Base-by-base conservation (phyloP, 163 green algal genomes). In the Volvox carteri region DNA sequence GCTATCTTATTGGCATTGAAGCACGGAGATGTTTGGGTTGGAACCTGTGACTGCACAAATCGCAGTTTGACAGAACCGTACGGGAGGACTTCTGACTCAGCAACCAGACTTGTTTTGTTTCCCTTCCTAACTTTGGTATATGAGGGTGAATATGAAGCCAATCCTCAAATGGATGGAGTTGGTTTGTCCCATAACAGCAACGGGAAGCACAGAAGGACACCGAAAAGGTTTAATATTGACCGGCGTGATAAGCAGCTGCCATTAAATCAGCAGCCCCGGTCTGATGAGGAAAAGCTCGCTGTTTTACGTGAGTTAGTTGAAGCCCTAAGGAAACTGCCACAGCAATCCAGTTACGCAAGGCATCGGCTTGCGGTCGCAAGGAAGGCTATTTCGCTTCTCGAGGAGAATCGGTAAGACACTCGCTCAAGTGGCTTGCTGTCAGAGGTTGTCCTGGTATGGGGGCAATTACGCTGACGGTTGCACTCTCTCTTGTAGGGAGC, bases 301-400 rank as follows among this genome's bases (percentile, higher is more conserved):
- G 62, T 46, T 58, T 30, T 78, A 1, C 41, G 54, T 23, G 80
- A 78, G 4, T 21, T 78, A 28, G 16, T 70, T 37, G 30, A 50
- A 37, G 35, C 19, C 9, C 62, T 79, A 5, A n/a, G 54, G 14
- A 46, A 44, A 39, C 44, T 87, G 30, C 80, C 80, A 0, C 37
- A 68, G 28, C 65, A 78, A 33, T 87, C 80, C 0, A 67, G 28
- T 39, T 87, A 78, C 44, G 80, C 80, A 19, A 70, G 54, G 30
- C 80, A 87, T 21, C 65, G 80, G 19, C 30, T 87, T 30, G 44
- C 44, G 0, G 80, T 87, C 1, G 62, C 46, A 21, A 60, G 44
- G 19, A 87, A 87, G 44, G 80, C 80, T 6, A 78, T 78, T n/a
- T 50, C n/a, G 1, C 23, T 87, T 16, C 30, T 87, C 6, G 35